Base-by-base conservation (phyloP, 192 early-diverging fungal genomes). In the Linnemannia schmuckeri region DNA sequence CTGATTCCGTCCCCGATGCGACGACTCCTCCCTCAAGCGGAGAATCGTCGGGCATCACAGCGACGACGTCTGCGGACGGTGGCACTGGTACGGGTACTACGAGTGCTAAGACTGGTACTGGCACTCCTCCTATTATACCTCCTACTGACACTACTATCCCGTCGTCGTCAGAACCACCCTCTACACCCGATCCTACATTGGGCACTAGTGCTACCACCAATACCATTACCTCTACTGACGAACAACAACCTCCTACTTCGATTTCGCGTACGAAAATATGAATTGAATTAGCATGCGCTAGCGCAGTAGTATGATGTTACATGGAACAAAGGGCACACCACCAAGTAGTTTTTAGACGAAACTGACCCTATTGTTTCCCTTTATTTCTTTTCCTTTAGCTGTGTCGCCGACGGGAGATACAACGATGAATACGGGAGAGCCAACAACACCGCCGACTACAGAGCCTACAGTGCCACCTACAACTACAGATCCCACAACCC, bases 401-500 rank as follows among this genome's bases (percentile, higher is more conserved):
- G 61, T 63, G 9, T n/a, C 8, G 10, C 27, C 61, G 33, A 63
- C 61, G 10, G 27, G 61, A 33, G 61, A 63, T 20, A 63, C 57
- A 13, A 49, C 57, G 57, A 8, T 27, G 27, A 27, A 70, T 41
- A 30, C 70, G 3, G 37, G 20, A 24, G 30, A 17, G 20, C 40
- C 35, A 41, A 71, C 70, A 71, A 22, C 70, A 24, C 70, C 70
- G 41, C 40, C 38, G 41, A 71, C 70, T 37, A 71, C 40, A 13
- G 40, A 71, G 20, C 70, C 70, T 10, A 37, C 70, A 71, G 70
- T n/a, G 24, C 70, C 70, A 41, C 70, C 70, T 9, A n/a, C 33
- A 20, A 71, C 70, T 20, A 71, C 70, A 38, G 70, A 71, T 35
- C 37, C 70, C 3, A 71, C 70, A n/a, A 37, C 70, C 1, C 70